A percentile compares a stretch with the other conserved stretches of the same genome.
phyloP scores from a whole-genome alignment of 192 early-diverging fungal genomes.

The Entomortierella chlamydospora region DNA sequence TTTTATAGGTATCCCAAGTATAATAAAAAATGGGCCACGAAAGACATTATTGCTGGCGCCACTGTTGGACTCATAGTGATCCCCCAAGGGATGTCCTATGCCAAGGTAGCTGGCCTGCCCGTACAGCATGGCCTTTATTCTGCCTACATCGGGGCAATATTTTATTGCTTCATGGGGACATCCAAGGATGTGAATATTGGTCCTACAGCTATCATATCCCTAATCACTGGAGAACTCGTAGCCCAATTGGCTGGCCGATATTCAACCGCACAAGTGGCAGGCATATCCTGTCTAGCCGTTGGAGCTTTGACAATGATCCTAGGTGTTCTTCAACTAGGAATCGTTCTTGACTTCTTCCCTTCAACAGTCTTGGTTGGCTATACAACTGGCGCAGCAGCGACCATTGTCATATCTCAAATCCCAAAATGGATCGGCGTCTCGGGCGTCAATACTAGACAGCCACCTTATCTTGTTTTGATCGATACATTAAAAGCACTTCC shows the following conservation, averaged over 20 bases:
- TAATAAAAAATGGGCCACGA: slow-evolving; percentile 52
- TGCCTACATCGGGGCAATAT: slow-evolving; percentile 65
- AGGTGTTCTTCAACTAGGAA: slow-evolving; percentile 83
- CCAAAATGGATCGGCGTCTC: slow-evolving; percentile 82
- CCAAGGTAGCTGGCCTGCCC: slow-evolving; percentile 74
- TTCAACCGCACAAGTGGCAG: slow-evolving; percentile 52
- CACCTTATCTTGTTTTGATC: slow-evolving; percentile 61
- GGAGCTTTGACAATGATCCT: slow-evolving; percentile 76
- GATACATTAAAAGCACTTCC: slow-evolving; percentile 10
- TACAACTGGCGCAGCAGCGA: slow-evolving; percentile 83
- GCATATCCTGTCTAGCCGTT: slow-evolving; percentile 74
- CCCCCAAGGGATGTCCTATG: slow-evolving; percentile 75
- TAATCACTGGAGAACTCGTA: slow-evolving; percentile 26
- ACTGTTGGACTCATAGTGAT: slow-evolving; percentile 79
- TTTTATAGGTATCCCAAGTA: slow-evolving; percentile 16
- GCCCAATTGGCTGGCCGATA: slow-evolving; percentile 4
- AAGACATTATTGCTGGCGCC: slow-evolving; percentile 72
- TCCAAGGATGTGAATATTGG: slow-evolving; percentile 79
- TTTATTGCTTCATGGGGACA: slow-evolving; percentile 79
- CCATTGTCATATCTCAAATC: slow-evolving; percentile 68
- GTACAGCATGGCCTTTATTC: slow-evolving; percentile 80
- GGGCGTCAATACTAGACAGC: slow-evolving; percentile 72
- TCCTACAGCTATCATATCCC: slow-evolving; percentile 56
- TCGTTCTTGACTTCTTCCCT: slow-evolving; percentile 89
- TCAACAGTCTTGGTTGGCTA: slow-evolving; percentile 86